Conservation (phyloP, 2,329 filamentous ascomycete genomes). For the Colletotrichum sidae region DNA sequence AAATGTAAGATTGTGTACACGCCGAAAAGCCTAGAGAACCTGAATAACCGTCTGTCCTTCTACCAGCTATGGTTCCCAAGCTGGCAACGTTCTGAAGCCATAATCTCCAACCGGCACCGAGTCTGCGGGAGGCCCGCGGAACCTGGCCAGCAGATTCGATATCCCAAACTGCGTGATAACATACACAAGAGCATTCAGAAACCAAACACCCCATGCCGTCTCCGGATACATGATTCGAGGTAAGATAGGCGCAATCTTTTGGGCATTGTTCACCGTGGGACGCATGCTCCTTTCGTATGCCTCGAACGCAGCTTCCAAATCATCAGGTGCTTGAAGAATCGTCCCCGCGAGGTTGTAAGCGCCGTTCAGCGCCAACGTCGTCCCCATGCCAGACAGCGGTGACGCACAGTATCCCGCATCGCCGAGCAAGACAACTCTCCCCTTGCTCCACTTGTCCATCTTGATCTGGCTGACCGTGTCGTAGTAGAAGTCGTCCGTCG, state of each 20-base stretch:
- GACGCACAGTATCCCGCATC: conserved; percentile 62
- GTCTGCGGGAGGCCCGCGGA: conserved; percentile 13
- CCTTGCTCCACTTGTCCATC: conserved; percentile 48
- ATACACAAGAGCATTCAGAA: conserved; percentile 37
- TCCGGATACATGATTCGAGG: conserved; percentile 43
- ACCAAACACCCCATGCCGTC: conserved; percentile 43
- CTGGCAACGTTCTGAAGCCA: conserved; percentile 1
- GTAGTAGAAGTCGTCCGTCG: conserved; percentile 57
- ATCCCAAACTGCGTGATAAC: conserved; percentile 18
- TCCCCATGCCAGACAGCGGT: conserved; percentile 61
- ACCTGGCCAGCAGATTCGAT: neutral
- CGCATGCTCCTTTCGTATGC: conserved; percentile 55
- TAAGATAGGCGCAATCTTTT: conserved; percentile 47
- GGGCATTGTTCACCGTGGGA: conserved; percentile 53
- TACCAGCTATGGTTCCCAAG: too few relatives aligned
- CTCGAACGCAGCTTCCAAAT: conserved; percentile 45
- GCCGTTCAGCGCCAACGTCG: conserved; percentile 55
- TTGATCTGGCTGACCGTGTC: conserved; percentile 56
- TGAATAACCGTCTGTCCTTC: too few relatives aligned
- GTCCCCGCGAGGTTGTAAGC: conserved; percentile 65
- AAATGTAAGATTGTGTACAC: too few relatives aligned
- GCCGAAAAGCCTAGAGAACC: too few relatives aligned
- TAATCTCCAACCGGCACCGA: conserved; percentile 12
- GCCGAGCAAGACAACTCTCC: conserved; percentile 57
- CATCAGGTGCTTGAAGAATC: conserved; percentile 43